Evolutionary conservation across 768 basidiomycete genomes (phyloP), one percentile per base, ranked within the genome.

Genomic region (Pisolithus albus): DNA sequence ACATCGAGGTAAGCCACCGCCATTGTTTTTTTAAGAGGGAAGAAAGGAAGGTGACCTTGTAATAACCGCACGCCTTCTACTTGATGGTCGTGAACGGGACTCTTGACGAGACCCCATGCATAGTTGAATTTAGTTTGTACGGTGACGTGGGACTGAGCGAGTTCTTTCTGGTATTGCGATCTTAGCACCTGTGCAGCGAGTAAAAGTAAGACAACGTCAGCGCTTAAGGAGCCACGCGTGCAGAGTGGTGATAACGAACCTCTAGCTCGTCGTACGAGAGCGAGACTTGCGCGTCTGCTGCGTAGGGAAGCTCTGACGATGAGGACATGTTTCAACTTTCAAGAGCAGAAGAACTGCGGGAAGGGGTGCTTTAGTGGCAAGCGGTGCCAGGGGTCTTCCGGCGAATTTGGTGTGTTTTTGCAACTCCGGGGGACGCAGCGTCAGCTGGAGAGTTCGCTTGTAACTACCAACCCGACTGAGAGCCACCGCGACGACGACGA

Each of bases 81-180:
- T 63, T 98, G 93, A 60, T 96, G 80, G 28, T 89, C 85, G 39
- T 81, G 78, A 59, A 81, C 68, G 11, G 88, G 88, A 60, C 89
- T 91, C 75, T 98, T 98, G 48, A 98, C 90, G 30, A 95, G 75
- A 2, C 95, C 95, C 95, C 95, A 96, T 38, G 91, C 82, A 69
- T 87, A 94, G 73, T 98, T 98, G 75, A 99, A 99, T 67, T 92
- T 94, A 38, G 93, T 95, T 72, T 99, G 96, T 7, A 86, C 80
- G 9, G 91, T 92, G 52, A 96, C 79, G 68, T 95, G 92, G 46
- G 82, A 78, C 56, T 92, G 85, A 0, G 79, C 74, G 18, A 82
- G 73, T 66, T 99, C 95, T 68, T 84, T 92, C 76, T 91, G 81
- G 70, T 95, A 94, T 64, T 98, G 94, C 52, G 78, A 61, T 52